These are phyloP conservation scores for Viola odorata DNA, from an alignment of 345 rosid genomes.

Conservation along the genomic window DNA sequence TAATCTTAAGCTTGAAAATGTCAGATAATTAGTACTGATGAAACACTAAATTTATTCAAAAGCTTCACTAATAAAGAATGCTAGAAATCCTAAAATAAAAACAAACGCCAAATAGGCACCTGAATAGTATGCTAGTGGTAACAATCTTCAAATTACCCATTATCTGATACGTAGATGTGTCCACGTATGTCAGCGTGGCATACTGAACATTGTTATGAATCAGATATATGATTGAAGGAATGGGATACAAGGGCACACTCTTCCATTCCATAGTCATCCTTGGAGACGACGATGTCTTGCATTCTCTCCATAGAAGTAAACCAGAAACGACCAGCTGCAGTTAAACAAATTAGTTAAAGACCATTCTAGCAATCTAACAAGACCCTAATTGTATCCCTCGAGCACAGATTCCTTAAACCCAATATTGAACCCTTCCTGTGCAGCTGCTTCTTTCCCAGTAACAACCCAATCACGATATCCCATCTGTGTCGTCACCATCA, in stretches of 20 bases:
- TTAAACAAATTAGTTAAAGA: not conserved
- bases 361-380: not conserved
- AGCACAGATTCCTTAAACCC: too few relatives aligned
- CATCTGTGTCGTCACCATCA: too few relatives aligned
- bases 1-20: conserved; percentile 31
- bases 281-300: conserved; percentile 31
- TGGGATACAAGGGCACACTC: conserved; percentile 68
- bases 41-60: not conserved
- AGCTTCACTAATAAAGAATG: not conserved
- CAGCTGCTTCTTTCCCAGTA: too few relatives aligned
- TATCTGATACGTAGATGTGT: conserved; percentile 91
- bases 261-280: conserved; percentile 89
- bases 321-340: conserved; percentile 72
- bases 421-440: too few relatives aligned
- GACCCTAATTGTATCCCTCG: too few relatives aligned
- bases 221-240: conserved; percentile 81
- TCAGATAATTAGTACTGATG: not conserved
- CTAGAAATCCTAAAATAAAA: not conserved
- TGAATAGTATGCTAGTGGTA: conserved; percentile 79
- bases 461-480: too few relatives aligned
- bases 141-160: conserved; percentile 99
- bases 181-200: conserved; percentile 83
- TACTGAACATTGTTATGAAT: conserved; percentile 94
- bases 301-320: conserved; percentile 75
- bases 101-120: conserved; percentile 33